Base-by-base conservation (phyloP, 306 rosid genomes). In the Vigna trinervia region DNA sequence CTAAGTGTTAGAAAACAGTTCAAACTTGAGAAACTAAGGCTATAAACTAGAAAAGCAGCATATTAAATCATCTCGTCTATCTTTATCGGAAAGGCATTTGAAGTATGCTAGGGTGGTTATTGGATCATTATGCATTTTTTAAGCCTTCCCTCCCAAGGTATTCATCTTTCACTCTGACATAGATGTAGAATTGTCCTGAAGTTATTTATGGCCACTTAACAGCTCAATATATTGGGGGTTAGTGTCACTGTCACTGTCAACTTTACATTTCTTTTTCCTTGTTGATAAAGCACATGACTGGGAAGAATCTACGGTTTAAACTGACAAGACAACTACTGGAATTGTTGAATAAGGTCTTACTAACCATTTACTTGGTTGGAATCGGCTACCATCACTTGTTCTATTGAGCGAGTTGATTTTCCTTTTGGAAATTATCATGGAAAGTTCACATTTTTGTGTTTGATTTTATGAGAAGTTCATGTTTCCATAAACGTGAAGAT, bases 361-460 rank as follows among this genome's bases (percentile, higher is more conserved):
- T 66, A 75, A 57, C 39, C 61, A 56, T 75, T 41, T 58, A 41
- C 71, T 48, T 26, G 28, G 72, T 71, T 76, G 62, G 78, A 71
- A 43, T 69, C 30, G 26, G 22, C 10, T 62, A 23, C 78, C 15
- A 64, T 43, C 76, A 43, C 10, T 32, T 70, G 32, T 81, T 54
- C 11, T 41, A 66, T 54, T 28, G 0, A 12, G 10, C 50, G 48
- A 32, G 11, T 62, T 20, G 22, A 47, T 73, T 57, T 60, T 57
- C 50, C 48, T 67, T 74, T 53, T 58, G 26, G 52, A 46, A 70
- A 30, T 47, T 45, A 58, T 69, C 69, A 12, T 32, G 20, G 19
- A 20, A 36, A 47, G 3, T 57, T 30, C 13, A 57, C 39, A 20
- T 34, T 46, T 78, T 69, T 28, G 39, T 77, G 50, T 38, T 9